Evolutionary conservation across 140 eudicot species (phyloP).

Genomic region (Cichorium intybus): DNA sequence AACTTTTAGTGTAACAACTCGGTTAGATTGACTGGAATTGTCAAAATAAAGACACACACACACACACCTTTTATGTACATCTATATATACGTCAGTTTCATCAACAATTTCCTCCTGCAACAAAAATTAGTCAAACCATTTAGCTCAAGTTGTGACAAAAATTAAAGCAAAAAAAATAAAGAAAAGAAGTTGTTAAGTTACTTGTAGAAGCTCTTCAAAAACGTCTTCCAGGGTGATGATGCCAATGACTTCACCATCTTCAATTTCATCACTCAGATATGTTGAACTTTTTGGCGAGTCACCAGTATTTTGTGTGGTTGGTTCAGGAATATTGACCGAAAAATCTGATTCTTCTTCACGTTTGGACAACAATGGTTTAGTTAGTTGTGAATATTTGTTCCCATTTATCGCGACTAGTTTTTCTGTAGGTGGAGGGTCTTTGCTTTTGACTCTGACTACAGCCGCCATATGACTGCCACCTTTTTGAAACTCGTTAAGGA

Average conservation of each 20-base stretch:
- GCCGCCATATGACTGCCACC: constrained; percentile 99
- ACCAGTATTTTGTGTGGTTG: constrained; percentile 27
- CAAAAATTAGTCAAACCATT: constrained; percentile 5
- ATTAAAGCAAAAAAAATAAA: constrained; percentile 1
- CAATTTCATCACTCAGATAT: constrained; percentile 45
- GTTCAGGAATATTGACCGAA: constrained; percentile 39
- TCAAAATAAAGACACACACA: neutral
- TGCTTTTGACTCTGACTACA: constrained; percentile 73
- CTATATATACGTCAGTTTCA: constrained; percentile 89
- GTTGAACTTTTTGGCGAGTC: constrained; percentile 19
- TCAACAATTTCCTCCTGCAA: constrained; percentile 98
- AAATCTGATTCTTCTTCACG: constrained; percentile 38
- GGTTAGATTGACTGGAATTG: constrained; percentile 1
- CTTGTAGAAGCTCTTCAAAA: constrained; percentile 96
- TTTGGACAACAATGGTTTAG: constrained; percentile 61
- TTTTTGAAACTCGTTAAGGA: constrained; percentile 91
- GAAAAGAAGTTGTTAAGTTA: constrained; percentile 19
- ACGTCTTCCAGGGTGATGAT: constrained; percentile 96
- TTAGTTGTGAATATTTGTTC: constrained; percentile 40
- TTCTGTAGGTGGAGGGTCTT: constrained; percentile 32
- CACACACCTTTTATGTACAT: constrained; percentile 89
- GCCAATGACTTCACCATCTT: constrained; percentile 92
- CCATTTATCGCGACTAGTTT: constrained; percentile 22
- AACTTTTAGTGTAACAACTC: neutral
- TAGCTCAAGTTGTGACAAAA: constrained; percentile 6